A percentile compares a stretch with the other conserved stretches of the same genome.
These are phyloP conservation scores for Ophiocytium majus DNA, from an alignment of 352 stramenopile genomes.

Conservation along the genomic window DNA sequence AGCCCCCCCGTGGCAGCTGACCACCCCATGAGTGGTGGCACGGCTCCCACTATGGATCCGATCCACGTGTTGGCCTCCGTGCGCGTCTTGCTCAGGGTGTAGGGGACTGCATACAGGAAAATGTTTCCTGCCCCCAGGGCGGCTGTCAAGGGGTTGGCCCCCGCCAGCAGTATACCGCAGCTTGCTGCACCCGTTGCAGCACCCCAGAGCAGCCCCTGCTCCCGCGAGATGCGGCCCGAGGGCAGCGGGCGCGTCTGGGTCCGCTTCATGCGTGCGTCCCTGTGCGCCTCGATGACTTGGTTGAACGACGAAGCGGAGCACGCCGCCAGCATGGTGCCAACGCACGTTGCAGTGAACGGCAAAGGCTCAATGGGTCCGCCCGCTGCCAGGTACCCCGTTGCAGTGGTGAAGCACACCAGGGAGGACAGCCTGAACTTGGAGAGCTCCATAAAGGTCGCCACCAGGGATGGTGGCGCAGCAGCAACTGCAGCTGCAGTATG, in stretches of 20 bases:
- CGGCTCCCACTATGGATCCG: conserved; percentile 94
- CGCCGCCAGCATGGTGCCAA: conserved; percentile 89
- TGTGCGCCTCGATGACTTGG: conserved; percentile 91
- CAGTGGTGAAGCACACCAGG: conserved; percentile 92
- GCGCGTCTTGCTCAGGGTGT: conserved; percentile 95
- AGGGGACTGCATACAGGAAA: conserved; percentile 93
- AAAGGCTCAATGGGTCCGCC: conserved; percentile 83
- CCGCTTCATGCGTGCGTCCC: conserved; percentile 93
- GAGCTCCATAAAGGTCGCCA: conserved; percentile 29
- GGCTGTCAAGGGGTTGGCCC: conserved; percentile 90
- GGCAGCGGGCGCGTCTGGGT: conserved; percentile 88
- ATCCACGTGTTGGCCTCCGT: conserved; percentile 97
- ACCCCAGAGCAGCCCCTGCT: conserved; percentile 76
- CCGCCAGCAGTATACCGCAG: conserved; percentile 76
- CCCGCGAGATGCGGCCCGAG: conserved; percentile 68
- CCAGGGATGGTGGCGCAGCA: no score
- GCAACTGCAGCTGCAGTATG: no score
- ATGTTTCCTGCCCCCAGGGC: conserved; percentile 94
- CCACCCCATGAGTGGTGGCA: conserved; percentile 97
- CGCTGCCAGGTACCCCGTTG: conserved; percentile 91
- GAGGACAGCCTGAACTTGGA: conserved; percentile 65
- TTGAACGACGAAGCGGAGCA: conserved; percentile 95
- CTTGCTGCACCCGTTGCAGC: conserved; percentile 70
- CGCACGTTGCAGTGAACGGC: conserved; percentile 76
- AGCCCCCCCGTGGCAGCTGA: conserved; percentile 83